A percentile compares a stretch with the other conserved stretches of the same genome.
These are phyloP conservation scores for Erodium moschatum DNA, from an alignment of 441 rosid genomes.

Conservation along the genomic window DNA sequence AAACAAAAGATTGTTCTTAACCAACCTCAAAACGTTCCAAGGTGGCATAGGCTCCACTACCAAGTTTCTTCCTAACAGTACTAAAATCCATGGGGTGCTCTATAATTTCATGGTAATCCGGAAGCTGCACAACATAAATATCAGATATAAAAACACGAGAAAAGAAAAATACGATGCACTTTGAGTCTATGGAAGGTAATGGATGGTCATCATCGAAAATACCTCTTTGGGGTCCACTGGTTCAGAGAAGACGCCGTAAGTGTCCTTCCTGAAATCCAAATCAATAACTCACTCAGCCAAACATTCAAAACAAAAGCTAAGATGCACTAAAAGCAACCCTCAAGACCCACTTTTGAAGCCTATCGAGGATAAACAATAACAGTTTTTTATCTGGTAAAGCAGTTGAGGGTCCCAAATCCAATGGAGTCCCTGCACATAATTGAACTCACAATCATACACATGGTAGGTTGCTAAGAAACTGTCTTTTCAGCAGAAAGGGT, in stretches of 20 bases:
- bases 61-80: constrained; percentile 42
- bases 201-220: constrained; percentile 10
- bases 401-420: constrained; percentile 30
- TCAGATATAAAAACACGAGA: neutral
- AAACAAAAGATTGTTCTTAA: neutral
- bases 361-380: constrained; percentile 32
- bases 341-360: constrained; percentile 35
- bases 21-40: constrained; percentile 49
- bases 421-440: constrained; percentile 28
- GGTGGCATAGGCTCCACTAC: constrained; percentile 28
- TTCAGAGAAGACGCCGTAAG: constrained; percentile 70
- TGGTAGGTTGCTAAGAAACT: neutral
- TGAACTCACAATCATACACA: constrained; percentile 11
- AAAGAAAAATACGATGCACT: neutral
- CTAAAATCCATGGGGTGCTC: constrained; percentile 49
- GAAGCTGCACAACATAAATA: constrained; percentile 33
- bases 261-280: constrained; percentile 54
- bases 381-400: constrained; percentile 34
- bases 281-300: neutral
- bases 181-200: neutral
- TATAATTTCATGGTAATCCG: constrained; percentile 43
- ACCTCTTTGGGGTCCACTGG: constrained; percentile 80
- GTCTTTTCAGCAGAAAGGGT: constrained; percentile 17
- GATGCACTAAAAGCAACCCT: neutral
- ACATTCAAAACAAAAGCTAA: constrained; percentile 15